A percentile compares a stretch with the other conserved stretches of the same genome.
phyloP scores from a whole-genome alignment of 192 early-diverging fungal species.

The Neocallimastix lanati region DNA sequence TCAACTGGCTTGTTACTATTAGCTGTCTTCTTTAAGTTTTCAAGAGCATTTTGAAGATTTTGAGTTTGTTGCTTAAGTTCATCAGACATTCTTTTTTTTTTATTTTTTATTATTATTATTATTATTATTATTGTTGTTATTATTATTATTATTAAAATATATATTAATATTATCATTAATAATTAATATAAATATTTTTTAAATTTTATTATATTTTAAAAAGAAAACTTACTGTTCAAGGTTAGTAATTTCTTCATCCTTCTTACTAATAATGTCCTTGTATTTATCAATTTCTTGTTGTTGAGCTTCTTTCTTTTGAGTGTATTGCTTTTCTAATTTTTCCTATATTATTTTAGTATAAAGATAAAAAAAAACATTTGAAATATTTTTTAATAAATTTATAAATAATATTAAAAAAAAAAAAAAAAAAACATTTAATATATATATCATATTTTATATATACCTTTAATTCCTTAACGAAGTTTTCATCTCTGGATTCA shows the following conservation, averaged over 20 bases:
- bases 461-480: slow-evolving; percentile 44
- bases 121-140: too few species aligned
- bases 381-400: too few species aligned
- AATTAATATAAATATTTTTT: too few species aligned
- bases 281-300: slow-evolving; percentile 58
- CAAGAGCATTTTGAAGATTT: slow-evolving; percentile 36
- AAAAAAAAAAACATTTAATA: too few species aligned
- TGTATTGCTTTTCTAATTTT: slow-evolving; percentile 73
- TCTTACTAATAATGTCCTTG: slow-evolving; percentile 44
- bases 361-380: neutral
- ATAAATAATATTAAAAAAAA: too few species aligned
- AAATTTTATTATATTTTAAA: too few species aligned
- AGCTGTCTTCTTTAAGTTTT: slow-evolving; percentile 8
- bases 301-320: slow-evolving; percentile 50
- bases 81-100: slow-evolving; percentile 3
- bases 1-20: slow-evolving; percentile 20
- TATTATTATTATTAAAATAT: too few species aligned
- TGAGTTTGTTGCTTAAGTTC: slow-evolving; percentile 38
- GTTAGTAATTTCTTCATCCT: slow-evolving; percentile 29
- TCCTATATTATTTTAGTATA: slow-evolving; percentile 6
- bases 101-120: too few species aligned
- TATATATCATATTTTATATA: neutral
- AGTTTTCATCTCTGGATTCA: slow-evolving; percentile 17
- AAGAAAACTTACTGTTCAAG: slow-evolving; percentile 11
- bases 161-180: too few species aligned